Evolutionary conservation across 305 asterid genomes (phyloP).

Genomic region (Solanum aculeatissimum): DNA sequence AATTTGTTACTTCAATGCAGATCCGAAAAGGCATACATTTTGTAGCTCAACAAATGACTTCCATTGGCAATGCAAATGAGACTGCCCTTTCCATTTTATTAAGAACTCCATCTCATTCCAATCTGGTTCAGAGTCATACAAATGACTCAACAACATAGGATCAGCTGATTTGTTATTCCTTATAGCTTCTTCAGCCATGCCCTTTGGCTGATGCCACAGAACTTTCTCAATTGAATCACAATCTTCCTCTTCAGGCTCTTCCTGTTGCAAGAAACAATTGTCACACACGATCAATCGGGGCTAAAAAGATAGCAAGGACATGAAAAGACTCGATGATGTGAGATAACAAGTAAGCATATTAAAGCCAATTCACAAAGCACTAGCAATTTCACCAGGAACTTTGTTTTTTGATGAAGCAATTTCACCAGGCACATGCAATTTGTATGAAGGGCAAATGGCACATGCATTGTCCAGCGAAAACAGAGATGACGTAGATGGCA

Average conservation of each 20-base stretch:
- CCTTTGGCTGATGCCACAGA: slow-evolving; percentile 98
- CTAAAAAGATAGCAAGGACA: neutral
- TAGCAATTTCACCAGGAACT: neutral
- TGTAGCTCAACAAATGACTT: slow-evolving; percentile 84
- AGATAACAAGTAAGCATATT: neutral
- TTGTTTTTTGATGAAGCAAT: neutral
- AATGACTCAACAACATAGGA: slow-evolving; percentile 73
- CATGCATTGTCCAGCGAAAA: neutral
- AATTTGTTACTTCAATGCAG: neutral
- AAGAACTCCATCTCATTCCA: slow-evolving; percentile 88
- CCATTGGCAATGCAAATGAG: slow-evolving; percentile 99
- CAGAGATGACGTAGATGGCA: neutral
- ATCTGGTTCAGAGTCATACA: slow-evolving; percentile 71
- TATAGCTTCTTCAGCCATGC: slow-evolving; percentile 89
- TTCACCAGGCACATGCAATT: neutral
- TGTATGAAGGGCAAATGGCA: neutral
- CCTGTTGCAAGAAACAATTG: slow-evolving; percentile 29
- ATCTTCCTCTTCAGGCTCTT: slow-evolving; percentile 87
- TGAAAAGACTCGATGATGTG: neutral
- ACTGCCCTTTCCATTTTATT: slow-evolving; percentile 99
- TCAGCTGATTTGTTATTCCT: slow-evolving; percentile 67
- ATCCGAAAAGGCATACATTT: slow-evolving; percentile 49
- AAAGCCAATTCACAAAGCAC: neutral
- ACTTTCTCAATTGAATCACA: slow-evolving; percentile 92
- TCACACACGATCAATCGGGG: neutral